Percentiles rank a stretch among this genome's conserved stretches.
Conservation (phyloP, 1,284 basidiomycete species). For the Chiua sp. region DNA sequence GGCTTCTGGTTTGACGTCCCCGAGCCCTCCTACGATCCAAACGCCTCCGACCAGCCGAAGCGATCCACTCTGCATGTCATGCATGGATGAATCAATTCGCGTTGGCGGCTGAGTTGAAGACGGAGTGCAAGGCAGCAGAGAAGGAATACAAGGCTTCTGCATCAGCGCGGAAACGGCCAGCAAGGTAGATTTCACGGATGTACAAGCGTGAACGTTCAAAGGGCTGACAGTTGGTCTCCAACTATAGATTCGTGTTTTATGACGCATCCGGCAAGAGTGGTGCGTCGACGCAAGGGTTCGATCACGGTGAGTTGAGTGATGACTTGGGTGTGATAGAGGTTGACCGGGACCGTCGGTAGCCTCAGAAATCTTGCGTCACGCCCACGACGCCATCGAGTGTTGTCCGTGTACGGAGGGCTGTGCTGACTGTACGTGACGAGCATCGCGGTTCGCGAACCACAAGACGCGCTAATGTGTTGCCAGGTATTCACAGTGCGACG, state of each 20-base stretch:
- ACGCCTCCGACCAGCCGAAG: conserved; percentile 70
- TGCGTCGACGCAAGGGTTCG: conserved; percentile 81
- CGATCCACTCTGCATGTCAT: conserved; percentile 87
- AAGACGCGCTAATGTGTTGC: not conserved
- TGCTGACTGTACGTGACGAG: conserved; percentile 59
- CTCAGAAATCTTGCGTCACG: conserved; percentile 62
- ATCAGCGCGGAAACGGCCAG: conserved; percentile 76
- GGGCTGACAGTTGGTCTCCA: not conserved
- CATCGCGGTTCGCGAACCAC: not conserved
- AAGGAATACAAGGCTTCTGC: conserved; percentile 75
- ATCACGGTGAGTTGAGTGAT: conserved; percentile 60
- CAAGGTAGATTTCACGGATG: conserved; percentile 64
- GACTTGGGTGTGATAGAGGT: not conserved
- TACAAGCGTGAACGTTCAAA: not conserved
- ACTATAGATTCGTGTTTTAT: conserved; percentile 82
- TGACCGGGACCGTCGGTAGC: conserved; percentile 8
- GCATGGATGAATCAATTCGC: conserved; percentile 83
- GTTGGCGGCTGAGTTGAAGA: conserved; percentile 74
- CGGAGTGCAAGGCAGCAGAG: conserved; percentile 85
- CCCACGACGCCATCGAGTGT: conserved; percentile 64
- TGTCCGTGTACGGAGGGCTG: conserved; percentile 82
- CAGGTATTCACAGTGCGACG: conserved; percentile 65
- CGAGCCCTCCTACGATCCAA: conserved; percentile 58
- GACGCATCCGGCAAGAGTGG: conserved; percentile 77
- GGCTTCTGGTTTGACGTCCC: conserved; percentile 92